These are phyloP conservation scores for Aspergillus taichungensis DNA, from an alignment of 495 filamentous ascomycete genomes.

Conservation along the genomic window DNA sequence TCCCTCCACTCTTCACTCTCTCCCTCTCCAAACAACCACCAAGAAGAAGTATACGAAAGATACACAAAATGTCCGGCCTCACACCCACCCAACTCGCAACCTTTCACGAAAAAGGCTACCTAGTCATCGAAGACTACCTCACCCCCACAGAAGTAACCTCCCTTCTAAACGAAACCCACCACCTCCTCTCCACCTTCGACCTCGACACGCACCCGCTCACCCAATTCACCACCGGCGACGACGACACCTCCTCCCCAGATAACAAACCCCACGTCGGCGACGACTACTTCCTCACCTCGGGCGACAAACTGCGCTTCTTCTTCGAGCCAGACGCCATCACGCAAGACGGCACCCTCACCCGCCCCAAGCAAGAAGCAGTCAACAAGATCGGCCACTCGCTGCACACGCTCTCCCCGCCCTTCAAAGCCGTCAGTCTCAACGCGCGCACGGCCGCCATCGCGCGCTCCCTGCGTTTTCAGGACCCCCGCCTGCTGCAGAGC, in stretches of 20 bases:
- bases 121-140: constrained; percentile 77
- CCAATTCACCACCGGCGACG: constrained; percentile 74
- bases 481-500: constrained; percentile 75
- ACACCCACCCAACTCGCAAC: constrained; percentile 58
- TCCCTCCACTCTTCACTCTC: too few species aligned
- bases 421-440: constrained; percentile 51
- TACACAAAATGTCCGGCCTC: constrained; percentile 43
- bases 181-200: constrained; percentile 64
- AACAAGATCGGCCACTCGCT: constrained; percentile 97
- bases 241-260: constrained; percentile 13
- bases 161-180: constrained; percentile 65
- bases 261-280: constrained; percentile 69
- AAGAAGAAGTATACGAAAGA: neutral
- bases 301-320: constrained; percentile 92
- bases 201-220: constrained; percentile 83
- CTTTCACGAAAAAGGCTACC: constrained; percentile 80
- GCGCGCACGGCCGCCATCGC: constrained; percentile 57
- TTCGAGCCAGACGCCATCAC: constrained; percentile 71
- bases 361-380: constrained; percentile 73
- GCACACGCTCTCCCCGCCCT: constrained; percentile 65
- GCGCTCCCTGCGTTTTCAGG: constrained; percentile 56
- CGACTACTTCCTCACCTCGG: constrained; percentile 82
- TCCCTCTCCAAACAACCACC: too few species aligned
- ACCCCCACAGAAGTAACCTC: constrained; percentile 48
- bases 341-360: constrained; percentile 44